A percentile compares a stretch with the other conserved stretches of the same genome.
Conservation (phyloP, 2,329 filamentous ascomycete genomes). For the Colletotrichum endophyticum region DNA sequence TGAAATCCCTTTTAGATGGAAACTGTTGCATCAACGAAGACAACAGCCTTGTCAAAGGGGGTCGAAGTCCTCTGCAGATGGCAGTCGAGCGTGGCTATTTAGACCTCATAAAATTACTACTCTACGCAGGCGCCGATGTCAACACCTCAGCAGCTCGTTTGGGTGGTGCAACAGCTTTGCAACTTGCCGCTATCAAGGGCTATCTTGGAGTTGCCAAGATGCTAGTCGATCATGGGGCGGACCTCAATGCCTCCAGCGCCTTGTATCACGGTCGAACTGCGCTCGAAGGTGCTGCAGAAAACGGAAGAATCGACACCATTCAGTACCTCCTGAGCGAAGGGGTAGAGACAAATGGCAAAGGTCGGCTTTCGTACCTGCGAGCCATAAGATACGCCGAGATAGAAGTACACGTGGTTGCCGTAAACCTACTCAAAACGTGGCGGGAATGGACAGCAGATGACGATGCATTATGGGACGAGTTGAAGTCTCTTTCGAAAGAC, state of each 20-base stretch:
- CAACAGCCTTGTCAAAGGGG: accelerated
- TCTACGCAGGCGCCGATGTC: background rate
- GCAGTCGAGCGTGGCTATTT: background rate
- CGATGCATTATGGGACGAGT: background rate
- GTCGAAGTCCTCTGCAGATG: background rate
- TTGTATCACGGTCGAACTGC: background rate
- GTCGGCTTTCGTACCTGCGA: background rate
- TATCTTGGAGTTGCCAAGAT: background rate
- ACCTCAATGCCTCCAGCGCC: background rate
- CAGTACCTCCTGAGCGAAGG: background rate
- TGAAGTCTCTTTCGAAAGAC: background rate
- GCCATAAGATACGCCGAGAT: background rate
- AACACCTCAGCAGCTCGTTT: background rate
- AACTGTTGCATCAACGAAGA: background rate
- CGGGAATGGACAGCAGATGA: background rate
- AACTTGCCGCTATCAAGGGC: background rate
- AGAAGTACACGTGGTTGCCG: background rate
- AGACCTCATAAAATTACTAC: background rate
- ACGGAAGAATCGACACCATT: background rate
- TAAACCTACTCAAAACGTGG: background rate
- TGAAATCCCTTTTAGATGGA: background rate
- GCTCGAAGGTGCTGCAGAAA: background rate
- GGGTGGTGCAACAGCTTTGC: background rate
- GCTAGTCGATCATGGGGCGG: background rate
- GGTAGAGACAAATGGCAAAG: background rate